Evolutionary conservation across 2,329 filamentous ascomycete genomes (phyloP).

Genomic region (Talaromyces sp.): DNA sequence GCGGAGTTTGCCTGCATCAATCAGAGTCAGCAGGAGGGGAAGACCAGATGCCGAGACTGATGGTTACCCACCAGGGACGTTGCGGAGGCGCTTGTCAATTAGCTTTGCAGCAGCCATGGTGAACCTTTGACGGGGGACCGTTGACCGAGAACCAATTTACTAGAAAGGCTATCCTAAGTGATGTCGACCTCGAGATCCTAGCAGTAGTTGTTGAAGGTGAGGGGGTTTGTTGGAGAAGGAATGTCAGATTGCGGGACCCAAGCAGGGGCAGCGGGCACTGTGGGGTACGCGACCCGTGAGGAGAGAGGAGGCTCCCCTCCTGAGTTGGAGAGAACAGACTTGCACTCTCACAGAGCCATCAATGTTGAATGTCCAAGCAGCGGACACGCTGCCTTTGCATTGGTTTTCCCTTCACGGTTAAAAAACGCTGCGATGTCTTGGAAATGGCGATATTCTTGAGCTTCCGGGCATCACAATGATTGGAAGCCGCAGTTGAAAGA

Average conservation of each 20-base stretch:
- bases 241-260: background rate
- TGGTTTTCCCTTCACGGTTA: background rate
- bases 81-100: conserved; percentile 32
- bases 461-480: background rate
- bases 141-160: background rate
- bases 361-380: background rate
- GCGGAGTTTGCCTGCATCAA: conserved; percentile 59
- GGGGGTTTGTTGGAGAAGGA: background rate
- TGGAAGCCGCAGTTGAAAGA: background rate
- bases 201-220: background rate
- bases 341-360: background rate
- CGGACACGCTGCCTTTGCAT: background rate
- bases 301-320: background rate
- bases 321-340: background rate
- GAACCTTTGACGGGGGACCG: background rate
- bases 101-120: conserved; percentile 31
- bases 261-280: background rate
- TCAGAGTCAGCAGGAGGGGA: background rate
- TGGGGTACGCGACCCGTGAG: background rate
- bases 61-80: conserved; percentile 28
- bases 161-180: background rate
- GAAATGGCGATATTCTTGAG: background rate
- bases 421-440: background rate
- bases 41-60: background rate
- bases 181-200: background rate